phyloP scores from a whole-genome alignment of 2,329 filamentous ascomycete genomes.

The Fusarium burgessii region DNA sequence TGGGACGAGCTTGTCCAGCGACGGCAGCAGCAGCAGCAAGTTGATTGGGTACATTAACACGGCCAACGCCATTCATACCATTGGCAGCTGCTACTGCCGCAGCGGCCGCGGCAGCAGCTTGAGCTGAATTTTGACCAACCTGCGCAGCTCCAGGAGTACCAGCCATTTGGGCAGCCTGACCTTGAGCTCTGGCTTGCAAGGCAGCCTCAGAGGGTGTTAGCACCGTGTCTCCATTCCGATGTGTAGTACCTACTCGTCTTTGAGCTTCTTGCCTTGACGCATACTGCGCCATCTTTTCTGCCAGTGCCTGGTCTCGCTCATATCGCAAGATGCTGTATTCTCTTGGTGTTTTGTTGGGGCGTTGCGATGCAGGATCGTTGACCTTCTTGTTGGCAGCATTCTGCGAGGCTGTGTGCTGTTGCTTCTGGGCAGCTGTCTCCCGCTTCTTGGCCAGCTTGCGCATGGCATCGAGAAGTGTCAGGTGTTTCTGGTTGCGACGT shows the following conservation, averaged over 20 bases:
- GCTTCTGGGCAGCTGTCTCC: slow-evolving; percentile 86
- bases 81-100: slow-evolving; percentile 46
- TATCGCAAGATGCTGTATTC: slow-evolving; percentile 92
- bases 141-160: slow-evolving; percentile 55
- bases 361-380: slow-evolving; percentile 69
- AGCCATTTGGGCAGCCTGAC: slow-evolving; percentile 58
- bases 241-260: slow-evolving; percentile 61
- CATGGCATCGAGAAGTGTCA: slow-evolving; percentile 94
- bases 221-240: slow-evolving; percentile 22
- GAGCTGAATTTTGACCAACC: slow-evolving; percentile 46
- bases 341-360: slow-evolving; percentile 79
- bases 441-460: slow-evolving; percentile 94
- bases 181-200: slow-evolving; percentile 61
- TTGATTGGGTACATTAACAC: slow-evolving; percentile 59
- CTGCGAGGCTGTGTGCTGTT: slow-evolving; percentile 83
- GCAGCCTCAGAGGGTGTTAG: slow-evolving; percentile 53
- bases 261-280: slow-evolving; percentile 70
- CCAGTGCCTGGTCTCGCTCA: slow-evolving; percentile 81
- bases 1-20: slow-evolving; percentile 60
- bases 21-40: slow-evolving; percentile 57
- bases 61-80: slow-evolving; percentile 48
- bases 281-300: slow-evolving; percentile 68
- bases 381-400: slow-evolving; percentile 85
- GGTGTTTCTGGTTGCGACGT: slow-evolving; percentile 84
- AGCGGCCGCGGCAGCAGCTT: slow-evolving; percentile 43